Evolutionary conservation across 169 alveolate species (phyloP), one percentile per base, ranked within the genome.

Genomic region (Plasmodium vivax): DNA sequence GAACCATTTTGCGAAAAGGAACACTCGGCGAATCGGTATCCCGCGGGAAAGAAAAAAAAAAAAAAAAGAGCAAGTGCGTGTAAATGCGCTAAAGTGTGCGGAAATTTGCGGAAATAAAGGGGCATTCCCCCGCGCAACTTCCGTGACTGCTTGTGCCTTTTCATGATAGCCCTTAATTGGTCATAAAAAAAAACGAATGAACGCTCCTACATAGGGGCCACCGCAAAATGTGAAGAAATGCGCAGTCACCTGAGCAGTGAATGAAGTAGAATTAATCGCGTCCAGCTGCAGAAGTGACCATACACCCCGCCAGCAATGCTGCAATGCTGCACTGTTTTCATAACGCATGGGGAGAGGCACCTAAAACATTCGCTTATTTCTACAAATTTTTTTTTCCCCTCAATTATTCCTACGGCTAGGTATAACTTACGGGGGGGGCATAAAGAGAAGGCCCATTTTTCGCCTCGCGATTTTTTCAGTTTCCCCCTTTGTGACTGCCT

Each of bases 251-350:
- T 19, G 41, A 68, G 38, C 38, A 23, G 38, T 68, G 32, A 83
- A 34, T 38, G 23, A 47, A 83, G 43, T 45, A 83, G 91, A 83
- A 83, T 83, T 83, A 83, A 83, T 43, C 41, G 36, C 73, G 91
- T 83, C 68, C 81, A 83, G 43, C 27, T 34, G 91, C 68, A 58
- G 45, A 3, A 34, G 19, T 16, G 19, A 51, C 62, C 32, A 68
- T 62, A 27, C 41, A 68, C 77, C 36, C 77, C 77, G 2, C 38
- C 75, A n/a, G 14, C 19, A 54, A n/a, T n/a, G n/a, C 34, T 9
- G 12, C 27, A 68, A 68, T 68, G 77, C 41, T 30, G 32, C 62
- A 16, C 38, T 80, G 19, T 80, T 80, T 38, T 38, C 56, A 82
- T 27, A 56, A n/a, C 30, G 34, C 19, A 68, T 36, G 54, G 72